Conservation (phyloP, 2,329 filamentous ascomycete genomes). For the Pseudogymnoascus sp. region DNA sequence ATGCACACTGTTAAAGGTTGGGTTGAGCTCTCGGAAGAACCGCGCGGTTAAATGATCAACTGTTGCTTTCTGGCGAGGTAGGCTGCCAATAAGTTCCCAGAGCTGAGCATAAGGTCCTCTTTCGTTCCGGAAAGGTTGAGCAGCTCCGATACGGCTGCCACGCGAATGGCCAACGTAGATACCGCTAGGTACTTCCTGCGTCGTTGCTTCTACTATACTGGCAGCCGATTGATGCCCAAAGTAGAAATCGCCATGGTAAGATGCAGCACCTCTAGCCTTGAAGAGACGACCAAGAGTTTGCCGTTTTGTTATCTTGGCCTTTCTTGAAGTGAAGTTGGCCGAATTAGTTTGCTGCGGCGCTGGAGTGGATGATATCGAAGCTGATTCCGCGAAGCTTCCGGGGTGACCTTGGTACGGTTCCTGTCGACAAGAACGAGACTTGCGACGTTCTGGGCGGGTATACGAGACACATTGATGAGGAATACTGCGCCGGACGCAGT, state of each 20-base stretch:
- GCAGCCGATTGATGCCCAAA: constrained; percentile 30
- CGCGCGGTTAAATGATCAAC: constrained; percentile 30
- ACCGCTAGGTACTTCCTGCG: constrained; percentile 20
- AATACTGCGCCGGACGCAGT: constrained; percentile 11
- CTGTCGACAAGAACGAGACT: neutral
- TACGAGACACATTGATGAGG: neutral
- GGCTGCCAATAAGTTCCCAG: constrained; percentile 34
- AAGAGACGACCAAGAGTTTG: constrained; percentile 24
- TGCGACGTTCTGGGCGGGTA: neutral
- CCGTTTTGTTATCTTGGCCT: neutral
- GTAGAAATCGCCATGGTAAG: constrained; percentile 28
- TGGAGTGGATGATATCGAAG: neutral
- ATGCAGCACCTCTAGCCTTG: constrained; percentile 27
- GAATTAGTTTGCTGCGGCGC: neutral
- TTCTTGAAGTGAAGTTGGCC: neutral
- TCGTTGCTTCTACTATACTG: constrained; percentile 27
- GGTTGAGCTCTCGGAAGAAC: constrained; percentile 32
- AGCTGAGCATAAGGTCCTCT: constrained; percentile 30
- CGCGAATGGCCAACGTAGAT: constrained; percentile 14
- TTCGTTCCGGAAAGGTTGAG: constrained; percentile 25
- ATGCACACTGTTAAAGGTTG: constrained; percentile 32
- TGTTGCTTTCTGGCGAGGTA: constrained; percentile 31
- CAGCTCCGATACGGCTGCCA: constrained; percentile 16
- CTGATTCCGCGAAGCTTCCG: neutral
- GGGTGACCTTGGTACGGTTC: neutral